Percentiles rank a stretch among this genome's conserved stretches.
Conservation (phyloP, 805 yeast species). For the Brettanomyces anomalus region DNA sequence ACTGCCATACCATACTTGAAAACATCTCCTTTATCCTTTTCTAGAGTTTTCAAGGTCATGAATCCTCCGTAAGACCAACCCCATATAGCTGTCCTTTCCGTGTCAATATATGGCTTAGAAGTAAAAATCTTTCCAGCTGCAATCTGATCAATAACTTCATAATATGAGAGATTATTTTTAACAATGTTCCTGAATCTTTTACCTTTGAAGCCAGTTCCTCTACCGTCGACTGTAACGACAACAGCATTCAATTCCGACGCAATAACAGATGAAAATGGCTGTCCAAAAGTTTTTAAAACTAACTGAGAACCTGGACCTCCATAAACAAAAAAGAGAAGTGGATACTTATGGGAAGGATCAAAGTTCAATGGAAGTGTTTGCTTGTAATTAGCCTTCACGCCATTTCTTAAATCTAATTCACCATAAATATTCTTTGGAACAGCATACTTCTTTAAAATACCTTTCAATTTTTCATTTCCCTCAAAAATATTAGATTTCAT, state of each 20-base stretch:
- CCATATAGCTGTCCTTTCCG: constrained; percentile 72
- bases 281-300: constrained; percentile 52
- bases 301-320: constrained; percentile 95
- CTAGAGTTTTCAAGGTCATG: constrained; percentile 82
- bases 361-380: constrained; percentile 77
- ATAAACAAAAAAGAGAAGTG: constrained; percentile 81
- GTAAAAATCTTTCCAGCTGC: constrained; percentile 73
- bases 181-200: constrained; percentile 69
- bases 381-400: constrained; percentile 42
- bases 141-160: constrained; percentile 82
- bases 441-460: constrained; percentile 33
- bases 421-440: constrained; percentile 49
- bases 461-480: constrained; percentile 34
- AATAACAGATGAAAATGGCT: constrained; percentile 64
- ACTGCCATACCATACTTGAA: constrained; percentile 91
- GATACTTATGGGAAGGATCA: constrained; percentile 53
- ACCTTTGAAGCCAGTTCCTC: constrained; percentile 93
- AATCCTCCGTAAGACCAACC: constrained; percentile 99
- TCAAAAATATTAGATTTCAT: constrained; percentile 33
- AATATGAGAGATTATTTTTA: constrained; percentile 71
- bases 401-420: constrained; percentile 37
- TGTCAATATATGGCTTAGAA: constrained; percentile 53
- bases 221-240: constrained; percentile 92
- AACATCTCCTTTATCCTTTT: constrained; percentile 62
- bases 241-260: constrained; percentile 73